These are phyloP conservation scores for Cucumis variabilis DNA, from an alignment of 331 rosid genomes.

Conservation along the genomic window DNA sequence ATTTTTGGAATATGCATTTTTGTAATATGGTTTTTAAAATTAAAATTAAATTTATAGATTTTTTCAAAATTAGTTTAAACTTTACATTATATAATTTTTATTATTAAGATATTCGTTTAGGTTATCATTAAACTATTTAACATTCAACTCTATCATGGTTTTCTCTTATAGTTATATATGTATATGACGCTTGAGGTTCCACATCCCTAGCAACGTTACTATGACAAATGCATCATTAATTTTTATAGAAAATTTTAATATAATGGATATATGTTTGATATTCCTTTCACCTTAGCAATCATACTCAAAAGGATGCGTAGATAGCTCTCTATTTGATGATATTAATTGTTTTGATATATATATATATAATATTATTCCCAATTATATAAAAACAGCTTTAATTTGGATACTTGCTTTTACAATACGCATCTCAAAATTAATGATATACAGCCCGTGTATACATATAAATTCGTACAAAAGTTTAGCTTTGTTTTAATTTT, in stretches of 20 bases:
- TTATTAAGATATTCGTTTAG: too few relatives aligned
- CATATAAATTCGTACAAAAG: background rate
- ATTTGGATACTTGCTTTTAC: conserved; percentile 15
- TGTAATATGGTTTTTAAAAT: too few relatives aligned
- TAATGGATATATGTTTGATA: background rate
- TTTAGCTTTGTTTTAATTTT: conserved; percentile 4
- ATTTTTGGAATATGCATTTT: too few relatives aligned
- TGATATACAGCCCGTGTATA: conserved; percentile 18
- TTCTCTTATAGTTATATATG: too few relatives aligned
- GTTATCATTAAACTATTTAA: too few relatives aligned
- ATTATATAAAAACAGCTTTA: background rate
- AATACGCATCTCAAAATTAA: conserved; percentile 26
- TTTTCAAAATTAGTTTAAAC: too few relatives aligned
- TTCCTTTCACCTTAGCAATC: background rate
- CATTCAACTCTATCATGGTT: too few relatives aligned
- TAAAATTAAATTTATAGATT: too few relatives aligned
- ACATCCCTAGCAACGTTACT: background rate
- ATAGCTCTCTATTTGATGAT: background rate
- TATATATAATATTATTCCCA: background rate
- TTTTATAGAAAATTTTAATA: background rate
- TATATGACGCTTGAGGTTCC: too few relatives aligned
- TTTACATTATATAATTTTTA: too few relatives aligned
- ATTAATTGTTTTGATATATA: background rate
- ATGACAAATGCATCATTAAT: background rate
- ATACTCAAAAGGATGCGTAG: too few relatives aligned